Base-by-base conservation (phyloP, 1,284 basidiomycete genomes). In the Veloporphyrellus conicus region DNA sequence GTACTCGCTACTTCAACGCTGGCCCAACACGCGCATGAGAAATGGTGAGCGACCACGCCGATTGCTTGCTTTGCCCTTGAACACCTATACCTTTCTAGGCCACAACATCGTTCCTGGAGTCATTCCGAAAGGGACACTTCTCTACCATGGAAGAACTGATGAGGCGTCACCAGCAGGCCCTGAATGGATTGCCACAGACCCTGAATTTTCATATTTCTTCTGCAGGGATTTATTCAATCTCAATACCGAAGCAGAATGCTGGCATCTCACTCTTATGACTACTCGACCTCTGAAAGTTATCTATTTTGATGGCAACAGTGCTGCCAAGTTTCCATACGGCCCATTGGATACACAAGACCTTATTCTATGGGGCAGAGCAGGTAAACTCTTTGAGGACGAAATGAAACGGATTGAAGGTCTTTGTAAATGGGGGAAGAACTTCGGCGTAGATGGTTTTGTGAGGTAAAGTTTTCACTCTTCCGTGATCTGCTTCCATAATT, bases 1-100 rank as follows among this genome's bases (percentile, higher is more conserved):
- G 0, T 19, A 56, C 23, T 66, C 64, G 1, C 19, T 63, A 0
- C 50, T 78, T 6, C 73, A 78, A 47, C 73, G 72, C 41, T 78
- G 76, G 77, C 73, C 74, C 3, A 76, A 79, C 49, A 75, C 73
- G 1, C 66, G 70, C 8, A 73, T 72, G 55, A 68, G 71, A 33
- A 78, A 78, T 56, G 75, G 73, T 71, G 45, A 32, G 56, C 12
- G 8, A 5, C 6, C 16, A n/a, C n/a, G n/a, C n/a, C n/a, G n/a
- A n/a, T n/a, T 23, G 2, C 16, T 12, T 37, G 3, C 0, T 15
- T 22, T 12, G 33, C n/a, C 16, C 10, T 9, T 12, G n/a, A 15
- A 11, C 19, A 27, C 12, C 16, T 0, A 1, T 28, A 14, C 16
- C 1, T 6, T 2, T 27, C 12, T 20, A 72, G 73, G 75, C 3